Evolutionary conservation across 306 rosid genomes (phyloP), one percentile per base, ranked within the genome.

Genomic region (Corylus americana): DNA sequence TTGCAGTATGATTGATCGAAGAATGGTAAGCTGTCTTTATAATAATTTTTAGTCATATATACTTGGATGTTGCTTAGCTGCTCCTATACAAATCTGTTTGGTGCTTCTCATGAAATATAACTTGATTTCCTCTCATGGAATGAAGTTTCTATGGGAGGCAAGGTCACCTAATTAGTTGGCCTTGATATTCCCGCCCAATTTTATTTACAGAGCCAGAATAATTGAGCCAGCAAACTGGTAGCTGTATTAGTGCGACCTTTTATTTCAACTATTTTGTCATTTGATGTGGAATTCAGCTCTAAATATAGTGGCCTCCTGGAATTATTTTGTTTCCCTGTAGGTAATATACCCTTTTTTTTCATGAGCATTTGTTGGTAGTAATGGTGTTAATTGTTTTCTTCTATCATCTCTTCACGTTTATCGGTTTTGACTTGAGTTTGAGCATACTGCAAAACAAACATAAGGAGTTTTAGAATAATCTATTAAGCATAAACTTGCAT

Each of bases 1-100:
- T 66, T 93, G 98, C 88, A 74, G 81, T 75, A 93, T 93, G 98
- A 81, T 93, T 84, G 98, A 93, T 83, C 89, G 98, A 59, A 88
- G 98, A 87, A 93, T 93, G 98, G 98, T 93, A 82, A 79, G 89
- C 79, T 57, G 59, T 69, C 31, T 79, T 51, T 80, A 73, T 9
- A 29, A 58, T 74, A 1, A 44, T 50, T 70, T 78, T 62, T 68
- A 73, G 45, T 68, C 29, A 67, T 31, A 49, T 62, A 70, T 74
- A 16, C 54, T 47, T 25, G 27, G 5, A 25, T 70, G 5, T 5
- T 70, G n/a, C 31, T 22, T 27, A 7, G 64, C 31, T 66, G 22
- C 35, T 59, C 17, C 9, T 69, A 18, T 68, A n/a, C 48, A 12
- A 17, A 20, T n/a, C 55, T 31, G 3, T 69, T 57, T 27, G 48